Base-by-base conservation (phyloP, 1,284 basidiomycete genomes). In the Tilletia caries region DNA sequence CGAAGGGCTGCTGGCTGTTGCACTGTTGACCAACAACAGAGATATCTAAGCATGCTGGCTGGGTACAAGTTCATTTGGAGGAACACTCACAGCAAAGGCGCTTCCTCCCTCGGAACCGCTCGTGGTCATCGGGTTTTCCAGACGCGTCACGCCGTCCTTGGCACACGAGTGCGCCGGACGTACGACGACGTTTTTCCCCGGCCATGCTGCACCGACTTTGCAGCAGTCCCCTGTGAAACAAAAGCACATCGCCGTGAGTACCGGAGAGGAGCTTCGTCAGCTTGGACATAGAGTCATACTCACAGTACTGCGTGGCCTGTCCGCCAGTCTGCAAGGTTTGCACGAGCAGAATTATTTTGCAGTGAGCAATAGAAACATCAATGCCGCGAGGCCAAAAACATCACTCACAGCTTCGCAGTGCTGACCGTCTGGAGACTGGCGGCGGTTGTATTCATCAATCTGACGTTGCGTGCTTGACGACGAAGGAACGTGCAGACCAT, bases 1-100 rank as follows among this genome's bases (percentile, higher is more conserved):
- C 33, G 58, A 62, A 62, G 20, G 58, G 58, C 58, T 62, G 58
- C 12, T 62, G 58, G 6, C 10, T 10, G 58, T 62, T 62, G 58
- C 58, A 62, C 58, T 62, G 27, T 10, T 6, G 48, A 15, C 6
- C 6, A 6, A 25, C 12, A 58, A 32, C 6, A 25, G 23, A 25
- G 20, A 25, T 6, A 50, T 6, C 8, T 20, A 5, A n/a, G 20
- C 4, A 50, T 50, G 48, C 25, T 20, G 48, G 20, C 48, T 25
- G 4, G 6, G 48, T 4, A 25, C 20, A 18, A 5, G 48, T n/a
- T 18, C 8, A 25, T 20, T 18, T 18, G 23, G 25, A 60, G 20
- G 48, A 5, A 4, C 10, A 62, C 58, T 62, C 58, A 62, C 58
- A 15, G 58, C 58, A 29, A 29, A 62, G 20, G 58, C 27, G 8